phyloP scores from a whole-genome alignment of 331 rosid species.

The Stylosanthes scabra region DNA sequence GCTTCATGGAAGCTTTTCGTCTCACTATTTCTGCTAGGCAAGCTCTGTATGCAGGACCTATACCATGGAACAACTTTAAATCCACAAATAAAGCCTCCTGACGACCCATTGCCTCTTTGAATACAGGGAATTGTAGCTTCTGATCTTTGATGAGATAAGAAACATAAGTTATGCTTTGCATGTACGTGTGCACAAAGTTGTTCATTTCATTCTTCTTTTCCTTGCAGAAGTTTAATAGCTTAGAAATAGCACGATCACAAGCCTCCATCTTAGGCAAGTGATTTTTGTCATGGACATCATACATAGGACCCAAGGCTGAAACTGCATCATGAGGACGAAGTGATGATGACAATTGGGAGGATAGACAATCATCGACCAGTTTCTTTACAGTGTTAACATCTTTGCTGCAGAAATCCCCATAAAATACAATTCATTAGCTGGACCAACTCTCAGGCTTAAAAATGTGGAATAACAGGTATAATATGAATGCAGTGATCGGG shows the following conservation, averaged over 20 bases:
- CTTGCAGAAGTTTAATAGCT: constrained; percentile 77
- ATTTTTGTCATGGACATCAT: constrained; percentile 86
- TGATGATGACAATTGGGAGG: constrained; percentile 77
- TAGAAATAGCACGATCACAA: constrained; percentile 74
- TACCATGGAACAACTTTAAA: constrained; percentile 76
- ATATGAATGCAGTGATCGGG: constrained; percentile 14
- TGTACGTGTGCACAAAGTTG: constrained; percentile 68
- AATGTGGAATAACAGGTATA: neutral
- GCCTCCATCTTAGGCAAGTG: constrained; percentile 89
- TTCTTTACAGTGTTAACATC: constrained; percentile 92
- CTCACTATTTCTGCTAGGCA: constrained; percentile 95
- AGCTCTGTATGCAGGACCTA: constrained; percentile 91
- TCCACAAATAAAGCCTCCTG: constrained; percentile 82
- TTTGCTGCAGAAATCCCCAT: constrained; percentile 71
- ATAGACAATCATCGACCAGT: constrained; percentile 86
- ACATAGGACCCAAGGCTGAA: constrained; percentile 98
- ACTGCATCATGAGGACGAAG: constrained; percentile 99
- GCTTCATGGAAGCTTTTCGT: constrained; percentile 91
- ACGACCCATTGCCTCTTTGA: constrained; percentile 88
- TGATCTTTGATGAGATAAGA: constrained; percentile 84
- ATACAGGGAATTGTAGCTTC: constrained; percentile 88
- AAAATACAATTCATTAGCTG: constrained; percentile 15
- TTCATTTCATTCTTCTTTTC: constrained; percentile 91
- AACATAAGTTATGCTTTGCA: constrained; percentile 77
- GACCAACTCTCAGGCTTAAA: constrained; percentile 20